Evolutionary conservation across 2,329 filamentous ascomycete species (phyloP).

Genomic region (Septoria petroselini): DNA sequence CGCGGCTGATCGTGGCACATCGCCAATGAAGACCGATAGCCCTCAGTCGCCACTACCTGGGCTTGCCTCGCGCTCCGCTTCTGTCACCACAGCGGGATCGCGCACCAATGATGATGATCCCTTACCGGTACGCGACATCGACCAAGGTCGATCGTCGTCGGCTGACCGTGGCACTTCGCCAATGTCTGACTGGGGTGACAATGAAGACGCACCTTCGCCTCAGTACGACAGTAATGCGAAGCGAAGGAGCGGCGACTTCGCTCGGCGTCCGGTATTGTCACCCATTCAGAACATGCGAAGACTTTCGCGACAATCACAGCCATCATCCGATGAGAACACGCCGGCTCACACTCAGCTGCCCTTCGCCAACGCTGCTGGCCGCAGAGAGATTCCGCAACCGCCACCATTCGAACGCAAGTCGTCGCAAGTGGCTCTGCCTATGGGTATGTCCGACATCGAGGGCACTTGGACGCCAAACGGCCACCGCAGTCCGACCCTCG

Average conservation of each 20-base stretch:
- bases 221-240: conserved; percentile 4
- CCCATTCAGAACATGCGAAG: conserved; percentile 17
- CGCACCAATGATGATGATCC: not conserved
- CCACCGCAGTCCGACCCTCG: not conserved
- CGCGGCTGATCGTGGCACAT: conserved; percentile 2
- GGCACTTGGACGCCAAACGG: conserved; percentile 8
- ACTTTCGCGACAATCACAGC: conserved; percentile 6
- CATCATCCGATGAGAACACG: conserved; percentile 4
- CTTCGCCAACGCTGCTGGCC: conserved; percentile 7
- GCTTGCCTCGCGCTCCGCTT: conserved; percentile 9
- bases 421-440: conserved; percentile 12
- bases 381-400: conserved; percentile 11
- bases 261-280: conserved; percentile 10
- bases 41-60: conserved; percentile 6
- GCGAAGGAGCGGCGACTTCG: conserved; percentile 1
- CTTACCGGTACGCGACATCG: conserved; percentile 7
- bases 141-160: conserved; percentile 12
- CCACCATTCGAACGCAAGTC: conserved; percentile 2
- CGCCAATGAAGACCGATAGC: conserved; percentile 9
- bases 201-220: conserved; percentile 5
- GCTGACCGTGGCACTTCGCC: conserved; percentile 14
- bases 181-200: conserved; percentile 15
- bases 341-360: conserved; percentile 9
- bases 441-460: conserved; percentile 8
- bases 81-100: conserved; percentile 8